A percentile compares a stretch with the other conserved stretches of the same genome.
Evolutionary conservation across 192 early-diverging fungal species (phyloP).

Genomic region (Entophlyctis luteolus): DNA sequence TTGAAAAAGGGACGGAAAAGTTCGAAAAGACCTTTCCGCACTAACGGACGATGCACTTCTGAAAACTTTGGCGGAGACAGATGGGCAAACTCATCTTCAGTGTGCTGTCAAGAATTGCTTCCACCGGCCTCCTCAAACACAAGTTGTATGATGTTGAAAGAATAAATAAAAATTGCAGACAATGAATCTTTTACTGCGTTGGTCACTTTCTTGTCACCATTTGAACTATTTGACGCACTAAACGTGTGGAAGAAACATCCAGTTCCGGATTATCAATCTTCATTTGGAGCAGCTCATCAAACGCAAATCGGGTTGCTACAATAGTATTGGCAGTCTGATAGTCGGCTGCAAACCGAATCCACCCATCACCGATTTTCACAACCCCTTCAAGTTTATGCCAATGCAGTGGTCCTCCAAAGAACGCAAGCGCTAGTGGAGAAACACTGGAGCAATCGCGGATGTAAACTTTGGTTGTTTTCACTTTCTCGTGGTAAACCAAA

Average conservation of each 20-base stretch:
- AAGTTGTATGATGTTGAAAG: no score
- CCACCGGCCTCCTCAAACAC: no score
- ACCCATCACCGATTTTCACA: slow-evolving; percentile 37
- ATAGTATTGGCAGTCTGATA: slow-evolving; percentile 26
- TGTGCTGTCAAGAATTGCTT: no score
- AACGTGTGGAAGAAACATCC: slow-evolving; percentile 29
- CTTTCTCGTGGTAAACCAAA: slow-evolving; percentile 44
- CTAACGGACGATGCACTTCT: no score
- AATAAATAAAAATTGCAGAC: no score
- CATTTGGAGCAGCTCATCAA: slow-evolving; percentile 69
- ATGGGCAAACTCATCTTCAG: no score
- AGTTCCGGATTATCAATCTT: slow-evolving; percentile 68
- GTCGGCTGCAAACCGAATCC: slow-evolving; percentile 35
- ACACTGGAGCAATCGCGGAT: slow-evolving; percentile 40
- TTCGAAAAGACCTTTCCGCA: no score
- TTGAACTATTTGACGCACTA: slow-evolving; percentile 11
- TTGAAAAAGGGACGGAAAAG: no score
- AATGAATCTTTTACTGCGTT: no score
- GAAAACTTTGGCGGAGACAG: no score
- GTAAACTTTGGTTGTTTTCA: slow-evolving; percentile 43
- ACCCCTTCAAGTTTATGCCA: slow-evolving; percentile 27
- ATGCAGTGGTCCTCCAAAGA: slow-evolving; percentile 38
- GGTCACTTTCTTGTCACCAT: slow-evolving; percentile 21
- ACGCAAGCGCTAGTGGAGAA: slow-evolving; percentile 32
- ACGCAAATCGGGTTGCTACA: slow-evolving; percentile 48